Conservation (phyloP, 2,329 filamentous ascomycete species). For the Ploettnerulaceae sp. region DNA sequence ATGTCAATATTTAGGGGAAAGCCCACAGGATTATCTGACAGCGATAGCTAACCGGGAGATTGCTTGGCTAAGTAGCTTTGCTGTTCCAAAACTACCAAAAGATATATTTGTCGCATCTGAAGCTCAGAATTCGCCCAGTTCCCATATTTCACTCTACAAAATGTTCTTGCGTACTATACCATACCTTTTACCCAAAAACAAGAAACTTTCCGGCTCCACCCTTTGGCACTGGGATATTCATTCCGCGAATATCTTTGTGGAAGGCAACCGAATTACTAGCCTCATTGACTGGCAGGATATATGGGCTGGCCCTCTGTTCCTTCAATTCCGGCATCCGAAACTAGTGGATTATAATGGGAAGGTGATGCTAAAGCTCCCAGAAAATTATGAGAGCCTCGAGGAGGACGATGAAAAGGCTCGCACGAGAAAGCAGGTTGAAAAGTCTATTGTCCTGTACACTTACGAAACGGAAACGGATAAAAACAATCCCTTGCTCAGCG, state of each 20-base stretch:
- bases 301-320: constrained; percentile 19
- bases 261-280: constrained; percentile 34
- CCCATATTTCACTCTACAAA: constrained; percentile 34
- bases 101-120: constrained; percentile 26
- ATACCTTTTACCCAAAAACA: constrained; percentile 31
- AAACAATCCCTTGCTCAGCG: constrained; percentile 28
- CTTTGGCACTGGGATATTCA: constrained; percentile 40
- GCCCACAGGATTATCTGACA: constrained; percentile 32
- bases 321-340: constrained; percentile 27
- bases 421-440: constrained; percentile 25
- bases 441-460: constrained; percentile 25
- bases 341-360: constrained; percentile 32
- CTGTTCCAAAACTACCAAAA: constrained; percentile 23
- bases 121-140: constrained; percentile 30
- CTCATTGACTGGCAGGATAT: constrained; percentile 38
- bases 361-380: constrained; percentile 29
- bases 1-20: constrained; percentile 31
- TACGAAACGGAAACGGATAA: constrained; percentile 33
- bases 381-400: constrained; percentile 24
- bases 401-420: constrained; percentile 28
- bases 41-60: constrained; percentile 35
- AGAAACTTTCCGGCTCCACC: constrained; percentile 27
- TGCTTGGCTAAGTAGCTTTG: constrained; percentile 34
- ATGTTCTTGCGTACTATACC: constrained; percentile 33
- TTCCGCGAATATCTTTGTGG: constrained; percentile 37